Evolutionary conservation across 257 asterid genomes (phyloP), one percentile per base, ranked within the genome.

Genomic region (Echites panduratus): DNA sequence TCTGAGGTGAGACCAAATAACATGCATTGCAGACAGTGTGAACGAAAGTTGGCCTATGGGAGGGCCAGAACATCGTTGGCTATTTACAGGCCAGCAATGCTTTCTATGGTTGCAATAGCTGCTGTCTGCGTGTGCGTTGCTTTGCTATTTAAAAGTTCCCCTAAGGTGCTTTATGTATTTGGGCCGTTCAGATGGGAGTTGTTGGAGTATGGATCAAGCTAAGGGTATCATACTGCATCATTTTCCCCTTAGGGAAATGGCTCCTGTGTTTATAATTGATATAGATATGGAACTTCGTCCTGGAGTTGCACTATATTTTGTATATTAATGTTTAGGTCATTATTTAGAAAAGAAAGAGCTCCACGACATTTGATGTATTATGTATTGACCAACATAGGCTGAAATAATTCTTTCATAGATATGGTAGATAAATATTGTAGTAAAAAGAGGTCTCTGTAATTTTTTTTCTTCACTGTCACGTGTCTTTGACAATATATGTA

Each of bases 111-210:
- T 17, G 85, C 85, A 2, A 79, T 85, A 35, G 89, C 85, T 0
- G 81, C 85, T 9, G 77, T 85, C 0, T 85, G 89, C 43, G 89
- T 85, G 32, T 85, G 89, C 9, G 89, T 78, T 13, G 89, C 89
- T 32, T 77, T 85, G 76, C 29, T 82, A 3, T 85, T 85, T 76
- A 85, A 85, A 57, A 82, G 85, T 63, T 85, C 84, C 2, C 89
- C 89, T 38, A 75, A 78, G 77, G 89, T 85, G 63, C 77, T 64
- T 38, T 80, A 58, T 52, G 82, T 77, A 59, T 80, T 78, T 76
- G 64, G 78, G 65, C 89, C 87, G 9, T 85, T 85, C 84, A 78
- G 82, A 74, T 85, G 89, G 89, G 89, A 82, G 61, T 66, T 50
- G 48, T 72, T 85, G 79, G 68, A 78, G 75, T 85, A 82, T 45